Evolutionary conservation across 495 filamentous ascomycete species (phyloP).

Genomic region (Aspergillus haitiensis): DNA sequence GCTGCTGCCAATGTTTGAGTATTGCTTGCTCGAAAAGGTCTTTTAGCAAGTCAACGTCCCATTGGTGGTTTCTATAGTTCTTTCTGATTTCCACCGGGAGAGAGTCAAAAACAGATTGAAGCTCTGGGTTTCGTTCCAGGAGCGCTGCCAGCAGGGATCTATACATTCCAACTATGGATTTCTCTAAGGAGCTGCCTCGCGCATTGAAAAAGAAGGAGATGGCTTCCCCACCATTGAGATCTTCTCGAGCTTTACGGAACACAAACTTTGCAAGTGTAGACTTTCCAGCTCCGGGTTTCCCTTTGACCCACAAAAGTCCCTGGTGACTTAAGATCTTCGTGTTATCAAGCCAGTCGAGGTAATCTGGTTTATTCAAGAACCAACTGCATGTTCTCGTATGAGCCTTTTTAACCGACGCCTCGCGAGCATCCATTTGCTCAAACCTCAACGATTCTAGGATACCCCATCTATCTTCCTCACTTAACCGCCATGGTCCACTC

Average conservation of each 20-base stretch:
- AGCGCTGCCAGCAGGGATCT: slow-evolving; percentile 47
- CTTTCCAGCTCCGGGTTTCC: slow-evolving; percentile 57
- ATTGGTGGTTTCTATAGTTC: neutral
- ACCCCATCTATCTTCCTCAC: too few relatives aligned
- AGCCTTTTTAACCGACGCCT: slow-evolving; percentile 25
- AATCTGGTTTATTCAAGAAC: slow-evolving; percentile 42
- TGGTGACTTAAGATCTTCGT: slow-evolving; percentile 36
- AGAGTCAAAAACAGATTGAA: slow-evolving; percentile 25
- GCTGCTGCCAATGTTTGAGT: neutral
- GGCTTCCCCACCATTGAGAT: neutral
- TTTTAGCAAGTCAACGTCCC: slow-evolving; percentile 17
- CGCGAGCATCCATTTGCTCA: slow-evolving; percentile 30
- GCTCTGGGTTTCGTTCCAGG: slow-evolving; percentile 26
- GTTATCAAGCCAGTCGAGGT: slow-evolving; percentile 47
- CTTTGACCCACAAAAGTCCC: slow-evolving; percentile 58
- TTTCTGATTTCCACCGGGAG: neutral
- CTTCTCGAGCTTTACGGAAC: slow-evolving; percentile 5
- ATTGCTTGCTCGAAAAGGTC: slow-evolving; percentile 14
- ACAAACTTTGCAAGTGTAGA: slow-evolving; percentile 53
- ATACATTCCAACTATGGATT: slow-evolving; percentile 47
- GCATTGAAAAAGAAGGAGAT: neutral
- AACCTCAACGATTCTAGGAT: slow-evolving; percentile 33
- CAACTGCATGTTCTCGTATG: slow-evolving; percentile 49
- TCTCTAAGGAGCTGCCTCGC: neutral
- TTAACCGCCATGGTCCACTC: neutral